Conservation (phyloP, 331 rosid species). For the Quercus tomentella region DNA sequence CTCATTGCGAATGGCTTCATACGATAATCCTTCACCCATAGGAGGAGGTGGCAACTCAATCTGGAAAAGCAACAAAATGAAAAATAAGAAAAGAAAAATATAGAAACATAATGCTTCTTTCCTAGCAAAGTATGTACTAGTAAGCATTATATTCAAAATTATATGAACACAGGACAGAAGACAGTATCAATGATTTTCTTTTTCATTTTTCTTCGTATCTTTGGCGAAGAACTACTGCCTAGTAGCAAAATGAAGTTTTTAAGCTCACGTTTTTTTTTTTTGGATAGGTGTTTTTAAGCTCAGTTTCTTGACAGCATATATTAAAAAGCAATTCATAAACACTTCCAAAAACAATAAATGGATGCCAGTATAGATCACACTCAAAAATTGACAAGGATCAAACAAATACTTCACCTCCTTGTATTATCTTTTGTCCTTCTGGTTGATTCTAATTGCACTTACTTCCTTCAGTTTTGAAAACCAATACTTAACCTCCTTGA, state of each 20-base stretch:
- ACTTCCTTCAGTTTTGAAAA: no score
- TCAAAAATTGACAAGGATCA: background rate
- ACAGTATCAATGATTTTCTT: background rate
- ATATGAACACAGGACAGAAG: background rate
- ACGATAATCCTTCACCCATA: slow-evolving; percentile 65
- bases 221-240: background rate
- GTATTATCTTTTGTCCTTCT: no score
- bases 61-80: slow-evolving; percentile 35
- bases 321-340: background rate
- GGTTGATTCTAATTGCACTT: no score
- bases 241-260: background rate
- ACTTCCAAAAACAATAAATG: background rate
- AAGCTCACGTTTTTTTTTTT: background rate
- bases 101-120: background rate
- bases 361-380: background rate
- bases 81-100: background rate
- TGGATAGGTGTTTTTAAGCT: background rate
- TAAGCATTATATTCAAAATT: background rate
- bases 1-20: slow-evolving; percentile 54
- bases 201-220: background rate
- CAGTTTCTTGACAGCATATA: background rate
- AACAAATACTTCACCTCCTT: background rate
- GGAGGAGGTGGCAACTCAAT: slow-evolving; percentile 71
- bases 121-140: background rate
- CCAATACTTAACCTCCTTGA: no score